Percentiles rank a stretch among this genome's conserved stretches.
Evolutionary conservation across 805 yeast genomes (phyloP).

Genomic region (Candida nemodendra): DNA sequence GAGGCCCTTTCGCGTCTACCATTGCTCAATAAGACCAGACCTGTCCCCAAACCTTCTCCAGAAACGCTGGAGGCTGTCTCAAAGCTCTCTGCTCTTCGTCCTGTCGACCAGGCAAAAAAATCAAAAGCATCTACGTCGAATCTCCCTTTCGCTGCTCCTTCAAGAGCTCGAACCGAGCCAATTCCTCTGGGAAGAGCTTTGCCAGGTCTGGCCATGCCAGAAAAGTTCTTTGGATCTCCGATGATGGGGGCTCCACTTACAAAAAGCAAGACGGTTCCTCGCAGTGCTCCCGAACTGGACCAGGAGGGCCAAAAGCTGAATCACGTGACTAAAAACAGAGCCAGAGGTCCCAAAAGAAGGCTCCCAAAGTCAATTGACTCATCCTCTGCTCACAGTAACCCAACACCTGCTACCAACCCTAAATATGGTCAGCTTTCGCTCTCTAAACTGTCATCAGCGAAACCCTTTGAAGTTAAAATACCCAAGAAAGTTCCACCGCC

Average conservation of each 20-base stretch:
- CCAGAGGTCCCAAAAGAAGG: slow-evolving; percentile 53
- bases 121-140: background rate
- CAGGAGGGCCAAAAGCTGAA: slow-evolving; percentile 32
- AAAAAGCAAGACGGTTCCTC: slow-evolving; percentile 15
- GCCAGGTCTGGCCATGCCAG: slow-evolving; percentile 24
- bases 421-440: background rate
- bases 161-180: slow-evolving; percentile 10
- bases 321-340: slow-evolving; percentile 46
- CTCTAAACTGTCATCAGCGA: background rate
- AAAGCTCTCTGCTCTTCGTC: slow-evolving; percentile 13
- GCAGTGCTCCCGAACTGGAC: slow-evolving; percentile 20
- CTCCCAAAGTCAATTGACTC: slow-evolving; percentile 35
- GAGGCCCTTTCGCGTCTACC: slow-evolving; percentile 29
- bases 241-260: slow-evolving; percentile 2
- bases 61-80: slow-evolving; percentile 29
- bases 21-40: slow-evolving; percentile 18
- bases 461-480: background rate
- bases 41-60: slow-evolving; percentile 16
- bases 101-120: slow-evolving; percentile 4
- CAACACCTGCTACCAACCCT: slow-evolving; percentile 1
- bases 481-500: slow-evolving; percentile 28
- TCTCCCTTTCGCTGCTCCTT: background rate
- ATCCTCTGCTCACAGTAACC: too few species aligned
- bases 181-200: slow-evolving; percentile 15
- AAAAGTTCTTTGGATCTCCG: slow-evolving; percentile 15